Evolutionary conservation across 768 basidiomycete species (phyloP).

Genomic region (Boletus vermiculosoides): DNA sequence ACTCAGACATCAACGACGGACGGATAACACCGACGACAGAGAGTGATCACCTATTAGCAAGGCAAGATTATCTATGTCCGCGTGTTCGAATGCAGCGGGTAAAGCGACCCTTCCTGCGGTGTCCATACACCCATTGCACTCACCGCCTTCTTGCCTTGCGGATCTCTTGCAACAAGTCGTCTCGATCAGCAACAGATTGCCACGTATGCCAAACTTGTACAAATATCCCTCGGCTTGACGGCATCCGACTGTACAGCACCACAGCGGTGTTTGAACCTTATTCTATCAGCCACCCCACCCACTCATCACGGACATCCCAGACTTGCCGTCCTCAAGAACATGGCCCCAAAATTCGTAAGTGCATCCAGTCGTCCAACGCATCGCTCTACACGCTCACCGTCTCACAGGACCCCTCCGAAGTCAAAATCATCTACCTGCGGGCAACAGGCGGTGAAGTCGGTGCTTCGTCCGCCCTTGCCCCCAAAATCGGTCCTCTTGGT

Average conservation of each 20-base stretch:
- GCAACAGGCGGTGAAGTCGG: conserved; percentile 99
- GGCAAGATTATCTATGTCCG: conserved; percentile 78
- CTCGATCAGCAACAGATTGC: neutral
- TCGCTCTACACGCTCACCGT: conserved; percentile 1
- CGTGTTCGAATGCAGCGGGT: conserved; percentile 81
- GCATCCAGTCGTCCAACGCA: neutral
- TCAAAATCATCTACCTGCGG: conserved; percentile 98
- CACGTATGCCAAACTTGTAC: conserved; percentile 33
- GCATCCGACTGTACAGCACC: conserved; percentile 54
- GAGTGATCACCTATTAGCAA: conserved; percentile 76
- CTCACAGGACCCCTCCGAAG: conserved; percentile 89
- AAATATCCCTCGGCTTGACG: conserved; percentile 34
- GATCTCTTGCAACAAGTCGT: conserved; percentile 4
- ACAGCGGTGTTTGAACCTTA: conserved; percentile 56
- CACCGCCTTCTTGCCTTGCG: conserved; percentile 31
- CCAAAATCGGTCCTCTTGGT: conserved; percentile 99
- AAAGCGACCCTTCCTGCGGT: conserved; percentile 73
- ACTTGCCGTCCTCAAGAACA: conserved; percentile 35
- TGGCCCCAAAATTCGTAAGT: conserved; percentile 81
- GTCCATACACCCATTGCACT: conserved; percentile 81
- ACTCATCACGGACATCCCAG: neutral
- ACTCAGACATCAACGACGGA: conserved; percentile 18
- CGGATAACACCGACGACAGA: conserved; percentile 19
- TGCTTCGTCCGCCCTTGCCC: conserved; percentile 96
- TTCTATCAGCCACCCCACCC: conserved; percentile 31